Conservation (phyloP, 768 basidiomycete genomes). For the Boletus bicolor region DNA sequence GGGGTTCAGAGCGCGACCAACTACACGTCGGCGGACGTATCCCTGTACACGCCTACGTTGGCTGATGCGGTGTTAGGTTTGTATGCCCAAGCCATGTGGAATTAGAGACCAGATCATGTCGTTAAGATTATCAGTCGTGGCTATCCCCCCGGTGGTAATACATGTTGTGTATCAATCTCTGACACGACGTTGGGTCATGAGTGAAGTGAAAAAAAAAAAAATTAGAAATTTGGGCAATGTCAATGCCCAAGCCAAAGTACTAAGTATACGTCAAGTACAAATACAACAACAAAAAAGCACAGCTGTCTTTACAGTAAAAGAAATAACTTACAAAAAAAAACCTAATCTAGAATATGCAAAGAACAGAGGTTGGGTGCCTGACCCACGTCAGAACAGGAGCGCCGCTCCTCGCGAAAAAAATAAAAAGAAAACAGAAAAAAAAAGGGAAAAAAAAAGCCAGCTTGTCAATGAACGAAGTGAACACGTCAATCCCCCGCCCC, state of each 20-base stretch:
- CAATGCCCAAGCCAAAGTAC: not conserved
- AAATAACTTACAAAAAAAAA: constrained; percentile 16
- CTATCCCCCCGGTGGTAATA: not conserved
- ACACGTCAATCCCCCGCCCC: not conserved
- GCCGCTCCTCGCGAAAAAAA: not conserved
- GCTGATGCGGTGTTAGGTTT: constrained; percentile 37
- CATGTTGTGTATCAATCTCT: no score
- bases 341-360: not conserved
- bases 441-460: not conserved
- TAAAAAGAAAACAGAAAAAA: not conserved
- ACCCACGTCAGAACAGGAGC: not conserved
- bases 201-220: no score
- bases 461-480: not conserved
- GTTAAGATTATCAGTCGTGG: not conserved
- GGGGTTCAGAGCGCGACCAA: constrained; percentile 44
- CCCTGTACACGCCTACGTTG: constrained; percentile 48
- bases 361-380: not conserved
- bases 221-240: not conserved
- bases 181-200: not conserved
- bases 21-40: constrained; percentile 52
- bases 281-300: not conserved
- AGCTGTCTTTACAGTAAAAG: constrained; percentile 2
- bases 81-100: constrained; percentile 38
- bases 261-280: constrained; percentile 1
- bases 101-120: constrained; percentile 11